A percentile compares a stretch with the other conserved stretches of the same genome.
These are phyloP conservation scores for Pseudogymnoascus sp. DNA, from an alignment of 2,329 filamentous ascomycete species.

Conservation along the genomic window DNA sequence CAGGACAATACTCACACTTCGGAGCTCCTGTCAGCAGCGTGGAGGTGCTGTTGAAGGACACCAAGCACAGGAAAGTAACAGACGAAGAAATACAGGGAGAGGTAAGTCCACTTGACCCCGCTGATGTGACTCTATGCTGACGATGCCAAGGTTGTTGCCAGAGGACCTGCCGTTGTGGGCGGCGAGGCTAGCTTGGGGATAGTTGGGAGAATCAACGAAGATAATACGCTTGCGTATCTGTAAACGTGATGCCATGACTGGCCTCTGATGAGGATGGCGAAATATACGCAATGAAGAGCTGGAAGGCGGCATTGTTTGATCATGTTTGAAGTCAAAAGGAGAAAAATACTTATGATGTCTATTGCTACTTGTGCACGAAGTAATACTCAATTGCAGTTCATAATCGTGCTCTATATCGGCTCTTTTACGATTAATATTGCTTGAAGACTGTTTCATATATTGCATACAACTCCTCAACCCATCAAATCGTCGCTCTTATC, in stretches of 20 bases:
- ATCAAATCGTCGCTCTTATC: background rate
- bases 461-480: background rate
- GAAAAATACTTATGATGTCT: slow-evolving; percentile 1
- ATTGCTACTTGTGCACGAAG: background rate
- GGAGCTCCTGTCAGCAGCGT: slow-evolving; percentile 73
- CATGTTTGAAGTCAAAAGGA: background rate
- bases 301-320: background rate
- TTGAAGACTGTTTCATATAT: background rate
- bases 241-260: slow-evolving; percentile 1
- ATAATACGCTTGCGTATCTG: slow-evolving; percentile 61
- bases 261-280: background rate
- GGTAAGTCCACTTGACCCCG: slow-evolving; percentile 38
- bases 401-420: background rate
- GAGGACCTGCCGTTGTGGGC: slow-evolving; percentile 67
- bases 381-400: background rate
- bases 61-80: slow-evolving; percentile 51
- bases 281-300: background rate
- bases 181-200: slow-evolving; percentile 57
- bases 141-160: slow-evolving; percentile 55
- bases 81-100: slow-evolving; percentile 57
- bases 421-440: background rate
- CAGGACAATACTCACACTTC: slow-evolving; percentile 56
- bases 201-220: slow-evolving; percentile 57
- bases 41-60: slow-evolving; percentile 68
- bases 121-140: slow-evolving; percentile 14